Evolutionary conservation across 2,329 filamentous ascomycete genomes (phyloP), one percentile per base, ranked within the genome.

Genomic region (Botrytis porri): DNA sequence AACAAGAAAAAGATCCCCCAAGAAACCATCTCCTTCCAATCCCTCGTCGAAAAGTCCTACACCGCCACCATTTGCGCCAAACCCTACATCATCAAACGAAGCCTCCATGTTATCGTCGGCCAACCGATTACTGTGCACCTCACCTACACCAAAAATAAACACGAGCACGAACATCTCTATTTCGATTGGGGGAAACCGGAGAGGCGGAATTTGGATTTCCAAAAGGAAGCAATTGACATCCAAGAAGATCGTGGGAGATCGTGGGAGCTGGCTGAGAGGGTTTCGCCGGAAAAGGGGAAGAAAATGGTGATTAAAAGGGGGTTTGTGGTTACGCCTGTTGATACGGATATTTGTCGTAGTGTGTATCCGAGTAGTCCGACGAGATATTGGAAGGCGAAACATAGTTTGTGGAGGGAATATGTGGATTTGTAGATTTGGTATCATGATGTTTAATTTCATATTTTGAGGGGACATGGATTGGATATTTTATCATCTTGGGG

Each of bases 291-390:
- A 1, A 7, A n/a, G 1, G 25, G 25, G 1, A 29, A 29, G 3
- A 54, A 5, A 54, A 54, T 54, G 48, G 25, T 54, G 4, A 1
- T 29, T 16, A 16, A 54, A 12, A 1, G 25, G 25, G 25, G 1
- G 0, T 54, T 29, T 16, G 25, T 54, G 25, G 0, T n/a, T 7
- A 54, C 25, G 4, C 48, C 4, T 16, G 1, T 54, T 0, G 14
- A n/a, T 1, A 29, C 48, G 0, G 48, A 54, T 12, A 54, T 54
- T 54, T 54, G 25, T 54, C 48, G 48, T 3, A 2, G 12, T 3
- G 3, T 54, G 48, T 54, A n/a, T 29, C 48, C 48, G 1, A 6
- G 1, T 1, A 54, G 25, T 29, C 48, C 48, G 9, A 54, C 48
- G 25, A 54, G 48, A 29, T 54, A 54, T 54, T 54, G 48, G 48